Evolutionary conservation across 169 alveolate genomes (phyloP), one percentile per base, ranked within the genome.

Genomic region (Plasmodium gallinaceum): DNA sequence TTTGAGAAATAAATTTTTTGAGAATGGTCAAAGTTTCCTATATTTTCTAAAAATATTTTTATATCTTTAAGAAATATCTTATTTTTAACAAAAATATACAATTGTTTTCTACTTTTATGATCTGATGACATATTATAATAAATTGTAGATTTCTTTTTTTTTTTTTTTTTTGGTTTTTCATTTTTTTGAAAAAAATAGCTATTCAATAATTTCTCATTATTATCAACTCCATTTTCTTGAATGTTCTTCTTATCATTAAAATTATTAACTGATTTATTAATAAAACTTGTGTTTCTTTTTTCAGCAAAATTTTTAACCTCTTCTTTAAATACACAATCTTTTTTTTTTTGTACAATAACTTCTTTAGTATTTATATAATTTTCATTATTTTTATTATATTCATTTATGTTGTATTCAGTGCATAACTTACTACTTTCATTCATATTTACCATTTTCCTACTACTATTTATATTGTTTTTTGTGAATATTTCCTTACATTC

Each of bases 61-160:
- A 80, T 48, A 42, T 80, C 83, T 51, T 80, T 80, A 26, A 80
- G 65, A 46, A 16, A 68, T 22, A 2, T 80, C 54, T 48, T 52
- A 60, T 80, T 52, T 54, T 80, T 80, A 32, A 26, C 80, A 42
- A 80, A 26, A 10, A 80, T 46, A 51, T 80, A 80, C 22, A 80
- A 26, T 6, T 43, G 26, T 9, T 42, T 20, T 0, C 16, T 39
- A 7, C n/a, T 70, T 42, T 26, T 10, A 7, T 70, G 39, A 32
- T 32, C 39, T 32, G 4, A 32, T 32, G 39, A 48, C 7, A 7
- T 9, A 1, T 2, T 16, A 1, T 14, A 0, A 26, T 32, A 14
- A n/a, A 24, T 16, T 7, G 18, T 9, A 64, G 14, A 2, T 14
- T 8, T 43, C 7, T 58, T 16, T 5, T 7, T 8, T 7, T 32